Evolutionary conservation across 495 filamentous ascomycete genomes (phyloP).

Genomic region (Aspergillus bertholletiae): DNA sequence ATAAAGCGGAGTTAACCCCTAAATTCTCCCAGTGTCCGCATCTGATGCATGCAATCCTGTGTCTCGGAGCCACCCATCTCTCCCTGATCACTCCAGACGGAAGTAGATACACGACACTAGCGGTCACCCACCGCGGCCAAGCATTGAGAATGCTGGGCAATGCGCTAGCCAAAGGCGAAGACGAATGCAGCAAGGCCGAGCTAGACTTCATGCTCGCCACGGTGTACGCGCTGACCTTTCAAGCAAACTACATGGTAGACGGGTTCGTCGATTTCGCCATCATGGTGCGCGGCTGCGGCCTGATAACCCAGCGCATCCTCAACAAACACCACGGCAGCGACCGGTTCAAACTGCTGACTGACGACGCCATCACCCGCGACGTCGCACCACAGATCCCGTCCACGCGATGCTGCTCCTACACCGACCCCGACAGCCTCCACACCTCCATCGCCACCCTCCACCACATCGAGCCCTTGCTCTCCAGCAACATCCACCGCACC

Average conservation of each 20-base stretch:
- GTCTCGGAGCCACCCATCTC: constrained; percentile 54
- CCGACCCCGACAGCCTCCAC: constrained; percentile 28
- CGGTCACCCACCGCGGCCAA: constrained; percentile 53
- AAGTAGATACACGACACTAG: constrained; percentile 25
- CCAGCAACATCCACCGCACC: constrained; percentile 6
- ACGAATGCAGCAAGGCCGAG: constrained; percentile 23
- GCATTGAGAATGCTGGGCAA: constrained; percentile 53
- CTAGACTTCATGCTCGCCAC: constrained; percentile 53
- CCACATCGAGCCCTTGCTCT: not conserved
- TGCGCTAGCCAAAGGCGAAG: constrained; percentile 34
- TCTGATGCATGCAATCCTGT: constrained; percentile 57
- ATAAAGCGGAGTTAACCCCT: not conserved
- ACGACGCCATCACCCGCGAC: constrained; percentile 24
- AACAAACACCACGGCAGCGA: constrained; percentile 23
- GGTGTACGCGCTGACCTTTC: constrained; percentile 57
- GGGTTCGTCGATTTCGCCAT: constrained; percentile 60
- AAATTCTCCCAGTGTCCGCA: constrained; percentile 20
- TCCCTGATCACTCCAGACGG: constrained; percentile 23
- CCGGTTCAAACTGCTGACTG: constrained; percentile 45
- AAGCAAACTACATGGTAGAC: constrained; percentile 55
- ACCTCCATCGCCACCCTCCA: not conserved
- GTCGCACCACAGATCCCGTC: constrained; percentile 30
- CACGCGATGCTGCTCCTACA: constrained; percentile 19
- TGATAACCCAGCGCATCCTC: constrained; percentile 50
- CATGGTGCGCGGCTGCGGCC: constrained; percentile 55